A percentile compares a stretch with the other conserved stretches of the same genome.
Evolutionary conservation across 352 stramenopile genomes (phyloP).

Genomic region (Nothophytophthora sp.): DNA sequence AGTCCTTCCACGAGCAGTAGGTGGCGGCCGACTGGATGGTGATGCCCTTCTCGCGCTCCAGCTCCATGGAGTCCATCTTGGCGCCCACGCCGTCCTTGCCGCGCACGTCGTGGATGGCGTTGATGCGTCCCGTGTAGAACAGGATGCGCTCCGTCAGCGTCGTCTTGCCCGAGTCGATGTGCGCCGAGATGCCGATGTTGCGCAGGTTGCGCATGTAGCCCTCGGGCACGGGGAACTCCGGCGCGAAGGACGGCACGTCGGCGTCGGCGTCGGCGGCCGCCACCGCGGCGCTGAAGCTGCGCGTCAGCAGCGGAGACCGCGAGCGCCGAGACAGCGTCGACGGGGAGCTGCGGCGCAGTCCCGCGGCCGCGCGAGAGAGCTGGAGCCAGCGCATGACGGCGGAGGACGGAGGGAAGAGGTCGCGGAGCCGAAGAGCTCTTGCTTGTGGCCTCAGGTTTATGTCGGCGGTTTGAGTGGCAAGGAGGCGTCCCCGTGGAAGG

Average conservation of each 20-base stretch:
- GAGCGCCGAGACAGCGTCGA: conserved; percentile 20
- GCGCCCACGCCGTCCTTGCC: conserved; percentile 98
- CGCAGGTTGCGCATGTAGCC: conserved; percentile 86
- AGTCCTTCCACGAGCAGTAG: conserved; percentile 95
- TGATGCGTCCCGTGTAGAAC: conserved; percentile 99
- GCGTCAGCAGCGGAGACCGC: conserved; percentile 20
- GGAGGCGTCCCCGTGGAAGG: background rate
- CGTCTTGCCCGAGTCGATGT: conserved; percentile 99
- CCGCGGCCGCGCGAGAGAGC: conserved; percentile 39
- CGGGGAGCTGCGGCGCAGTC: conserved; percentile 22
- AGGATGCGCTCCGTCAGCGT: conserved; percentile 99
- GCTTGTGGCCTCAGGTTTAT: too few relatives aligned
- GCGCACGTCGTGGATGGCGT: conserved; percentile 95
- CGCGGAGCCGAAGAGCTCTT: too few relatives aligned
- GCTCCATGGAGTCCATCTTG: conserved; percentile 99
- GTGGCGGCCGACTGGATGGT: conserved; percentile 99
- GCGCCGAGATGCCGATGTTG: conserved; percentile 97
- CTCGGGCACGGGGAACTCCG: conserved; percentile 43
- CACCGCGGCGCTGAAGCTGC: conserved; percentile 31
- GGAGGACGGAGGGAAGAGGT: too few relatives aligned
- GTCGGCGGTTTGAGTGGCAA: background rate
- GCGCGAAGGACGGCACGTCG: conserved; percentile 46
- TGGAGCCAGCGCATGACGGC: conserved; percentile 73
- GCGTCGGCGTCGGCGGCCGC: conserved; percentile 5
- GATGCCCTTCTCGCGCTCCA: conserved; percentile 99